Percentiles rank a stretch among this genome's conserved stretches.
Conservation (phyloP, 2,329 filamentous ascomycete genomes). For the Monilinia vaccinii-corymbosi region DNA sequence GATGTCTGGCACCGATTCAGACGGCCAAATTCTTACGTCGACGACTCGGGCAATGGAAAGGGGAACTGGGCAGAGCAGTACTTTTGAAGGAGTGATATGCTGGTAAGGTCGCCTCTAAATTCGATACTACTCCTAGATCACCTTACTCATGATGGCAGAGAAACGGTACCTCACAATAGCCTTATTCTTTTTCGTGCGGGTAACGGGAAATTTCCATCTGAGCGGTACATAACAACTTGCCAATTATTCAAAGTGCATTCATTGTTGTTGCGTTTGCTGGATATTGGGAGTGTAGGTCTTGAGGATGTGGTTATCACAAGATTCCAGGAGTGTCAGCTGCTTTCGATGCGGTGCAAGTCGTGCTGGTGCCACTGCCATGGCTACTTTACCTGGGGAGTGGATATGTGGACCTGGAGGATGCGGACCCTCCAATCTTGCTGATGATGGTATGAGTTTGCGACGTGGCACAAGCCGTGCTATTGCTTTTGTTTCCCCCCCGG, state of each 20-base stretch:
- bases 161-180: neutral
- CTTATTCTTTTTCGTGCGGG: neutral
- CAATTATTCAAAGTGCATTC: neutral
- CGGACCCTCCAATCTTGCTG: neutral
- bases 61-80: neutral
- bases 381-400: neutral
- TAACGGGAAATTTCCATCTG: neutral
- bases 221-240: neutral
- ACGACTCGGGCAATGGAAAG: neutral
- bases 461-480: neutral
- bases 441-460: accelerated
- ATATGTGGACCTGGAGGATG: neutral
- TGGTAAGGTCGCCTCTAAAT: neutral
- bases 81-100: neutral
- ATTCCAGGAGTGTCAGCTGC: neutral
- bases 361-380: too few species aligned
- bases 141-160: too few species aligned
- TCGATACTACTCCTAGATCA: neutral
- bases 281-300: neutral
- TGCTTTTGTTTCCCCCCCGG: neutral
- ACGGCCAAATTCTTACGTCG: too few species aligned
- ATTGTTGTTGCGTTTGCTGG: neutral
- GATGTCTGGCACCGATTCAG: too few species aligned
- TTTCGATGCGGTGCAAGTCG: neutral
- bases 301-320: neutral